Percentiles rank a stretch among this genome's conserved stretches.
phyloP scores from a whole-genome alignment of 495 filamentous ascomycete species.

The Achaetomiella virescens region DNA sequence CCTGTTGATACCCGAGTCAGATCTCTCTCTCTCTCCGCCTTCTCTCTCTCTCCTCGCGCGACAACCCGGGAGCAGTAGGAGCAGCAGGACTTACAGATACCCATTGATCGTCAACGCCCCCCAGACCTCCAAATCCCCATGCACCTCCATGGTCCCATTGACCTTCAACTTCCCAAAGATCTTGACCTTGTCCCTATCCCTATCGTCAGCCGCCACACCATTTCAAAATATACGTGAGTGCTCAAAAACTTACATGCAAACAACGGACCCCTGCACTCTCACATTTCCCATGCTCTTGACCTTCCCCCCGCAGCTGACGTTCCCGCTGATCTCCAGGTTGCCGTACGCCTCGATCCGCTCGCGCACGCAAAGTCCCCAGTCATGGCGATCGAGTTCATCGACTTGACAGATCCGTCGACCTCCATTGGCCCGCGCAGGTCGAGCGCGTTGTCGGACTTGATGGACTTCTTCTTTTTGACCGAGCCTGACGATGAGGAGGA shows the following conservation, averaged over 20 bases:
- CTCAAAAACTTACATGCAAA: conserved; percentile 17
- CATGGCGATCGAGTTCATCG: conserved; percentile 27
- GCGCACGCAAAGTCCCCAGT: conserved; percentile 29
- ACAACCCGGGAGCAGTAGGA: not conserved
- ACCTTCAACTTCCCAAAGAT: conserved; percentile 38
- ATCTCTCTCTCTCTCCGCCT: no score
- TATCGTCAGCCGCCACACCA: not conserved
- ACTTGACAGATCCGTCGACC: conserved; percentile 36
- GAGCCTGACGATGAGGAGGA: not conserved
- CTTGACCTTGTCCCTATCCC: conserved; percentile 33
- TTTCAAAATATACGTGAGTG: no score
- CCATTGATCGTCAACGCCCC: conserved; percentile 33
- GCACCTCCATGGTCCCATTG: conserved; percentile 29
- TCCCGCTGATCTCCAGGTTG: conserved; percentile 29
- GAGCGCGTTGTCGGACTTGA: conserved; percentile 29
- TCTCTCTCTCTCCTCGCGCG: not conserved
- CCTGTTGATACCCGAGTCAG: conserved; percentile 10
- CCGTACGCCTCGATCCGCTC: conserved; percentile 38
- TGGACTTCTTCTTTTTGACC: conserved; percentile 26
- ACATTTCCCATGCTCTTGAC: conserved; percentile 39
- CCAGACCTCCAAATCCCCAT: conserved; percentile 34
- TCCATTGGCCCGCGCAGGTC: conserved; percentile 33
- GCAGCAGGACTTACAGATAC: conserved; percentile 27
- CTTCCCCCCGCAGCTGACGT: conserved; percentile 30
- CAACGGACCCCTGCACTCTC: conserved; percentile 23